Conservation (phyloP, 78 protist genomes). For the Corallochytrium limacisporum region DNA sequence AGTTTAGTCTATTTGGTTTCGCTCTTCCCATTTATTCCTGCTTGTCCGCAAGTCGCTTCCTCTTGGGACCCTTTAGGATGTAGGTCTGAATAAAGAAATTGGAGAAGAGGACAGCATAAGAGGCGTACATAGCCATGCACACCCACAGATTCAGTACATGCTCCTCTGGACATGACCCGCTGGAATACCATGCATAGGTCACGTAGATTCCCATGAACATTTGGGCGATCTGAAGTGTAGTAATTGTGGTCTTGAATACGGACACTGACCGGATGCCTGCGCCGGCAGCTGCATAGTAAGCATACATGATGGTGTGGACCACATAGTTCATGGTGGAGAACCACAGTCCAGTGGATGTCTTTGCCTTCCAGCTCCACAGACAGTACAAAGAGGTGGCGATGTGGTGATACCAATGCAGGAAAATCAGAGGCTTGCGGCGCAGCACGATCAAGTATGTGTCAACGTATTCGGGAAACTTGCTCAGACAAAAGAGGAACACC, state of each 20-base stretch:
- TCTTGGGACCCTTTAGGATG: not conserved
- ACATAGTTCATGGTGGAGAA: constrained; percentile 37
- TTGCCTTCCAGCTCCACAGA: constrained; percentile 42
- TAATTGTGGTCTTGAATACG: not conserved
- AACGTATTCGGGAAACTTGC: constrained; percentile 24
- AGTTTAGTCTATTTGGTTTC: no score
- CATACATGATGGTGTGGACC: constrained; percentile 60
- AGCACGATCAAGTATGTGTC: constrained; percentile 27
- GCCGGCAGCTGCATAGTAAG: constrained; percentile 14
- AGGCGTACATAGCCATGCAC: constrained; percentile 42
- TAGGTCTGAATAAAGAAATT: constrained; percentile 18
- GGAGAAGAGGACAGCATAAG: constrained; percentile 34
- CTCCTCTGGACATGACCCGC: not conserved
- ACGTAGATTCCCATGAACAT: constrained; percentile 5
- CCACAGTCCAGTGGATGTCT: constrained; percentile 15
- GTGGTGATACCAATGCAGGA: constrained; percentile 68
- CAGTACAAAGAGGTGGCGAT: constrained; percentile 33
- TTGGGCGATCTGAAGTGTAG: constrained; percentile 1
- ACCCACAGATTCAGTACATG: constrained; percentile 7
- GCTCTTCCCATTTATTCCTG: no score
- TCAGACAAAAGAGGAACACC: not conserved
- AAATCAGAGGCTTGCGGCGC: constrained; percentile 19
- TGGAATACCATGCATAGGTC: not conserved
- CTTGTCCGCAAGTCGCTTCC: no score
- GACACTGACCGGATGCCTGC: not conserved